Base-by-base conservation (phyloP, 2,329 filamentous ascomycete genomes). In the Botrytis fabae region DNA sequence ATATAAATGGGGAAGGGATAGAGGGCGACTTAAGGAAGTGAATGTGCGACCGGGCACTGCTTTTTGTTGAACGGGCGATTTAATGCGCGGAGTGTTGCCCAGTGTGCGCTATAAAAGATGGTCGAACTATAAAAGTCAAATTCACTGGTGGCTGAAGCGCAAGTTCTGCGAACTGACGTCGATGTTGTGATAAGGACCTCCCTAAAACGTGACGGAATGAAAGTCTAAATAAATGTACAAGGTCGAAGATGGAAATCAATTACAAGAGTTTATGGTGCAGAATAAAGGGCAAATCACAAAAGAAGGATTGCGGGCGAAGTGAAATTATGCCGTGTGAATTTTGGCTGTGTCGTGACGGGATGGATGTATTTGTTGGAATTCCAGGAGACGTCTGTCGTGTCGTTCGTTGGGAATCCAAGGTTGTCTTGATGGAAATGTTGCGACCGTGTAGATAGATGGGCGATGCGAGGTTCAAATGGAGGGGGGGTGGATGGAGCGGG, bases 1-100 rank as follows among this genome's bases (percentile, higher is more conserved):
- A 84, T 83, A 81, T 81, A 81, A 71, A 64, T 28, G 46, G 18
- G 18, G 54, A 69, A 68, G 51, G 46, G 16, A 51, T 8, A 20
- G 18, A 14, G 46, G 32, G 40, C 35, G 54, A 38, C 6, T 59
- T 46, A 1, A 12, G 38, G 35, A 35, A 35, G 42, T 38, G 70
- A 60, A 72, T 68, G 70, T 68, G 70, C 70, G 70, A 66, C 61
- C 70, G 38, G 62, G 70, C 62, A 32, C 70, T 38, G 28, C 14
- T 40, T 35, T 35, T 57, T 44, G 28, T 72, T 72, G 64, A 32
- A 46, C 5, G 14, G 12, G 48, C 5, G 38, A n/a, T 35, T 57
- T 28, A 38, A 68, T n/a, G 62, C 70, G 62, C 20, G n/a, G 14
- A 48, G 40, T 59, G 48, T 68, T 46, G 22, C 16, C 61, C 32